These are phyloP conservation scores for Tolypocladium amazonense DNA, from an alignment of 2,329 filamentous ascomycete species.

Conservation along the genomic window DNA sequence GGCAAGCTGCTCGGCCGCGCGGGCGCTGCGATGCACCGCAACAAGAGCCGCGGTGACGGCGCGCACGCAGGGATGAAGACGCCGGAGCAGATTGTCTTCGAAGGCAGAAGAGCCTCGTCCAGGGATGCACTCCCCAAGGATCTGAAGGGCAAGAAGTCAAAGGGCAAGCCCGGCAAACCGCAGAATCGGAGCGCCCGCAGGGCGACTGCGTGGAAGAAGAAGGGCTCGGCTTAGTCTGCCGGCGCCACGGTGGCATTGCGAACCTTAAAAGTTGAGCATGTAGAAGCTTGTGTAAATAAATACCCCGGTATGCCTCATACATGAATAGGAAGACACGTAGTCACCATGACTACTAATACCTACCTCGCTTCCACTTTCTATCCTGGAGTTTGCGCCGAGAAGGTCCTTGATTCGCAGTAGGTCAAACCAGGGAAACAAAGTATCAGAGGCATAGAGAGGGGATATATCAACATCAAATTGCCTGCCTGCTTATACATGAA, in stretches of 20 bases:
- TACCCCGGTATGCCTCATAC: background rate
- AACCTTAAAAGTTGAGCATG: background rate
- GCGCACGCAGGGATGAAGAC: constrained; percentile 32
- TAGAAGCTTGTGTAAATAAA: background rate
- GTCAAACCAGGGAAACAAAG: background rate
- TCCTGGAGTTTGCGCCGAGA: background rate
- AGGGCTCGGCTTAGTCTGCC: constrained; percentile 11
- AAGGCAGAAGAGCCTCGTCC: constrained; percentile 63
- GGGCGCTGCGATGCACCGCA: constrained; percentile 41
- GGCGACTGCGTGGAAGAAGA: constrained; percentile 35
- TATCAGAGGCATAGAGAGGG: constrained; percentile 1
- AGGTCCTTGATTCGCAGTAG: background rate
- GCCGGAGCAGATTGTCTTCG: constrained; percentile 67
- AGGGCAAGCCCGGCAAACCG: constrained; percentile 28
- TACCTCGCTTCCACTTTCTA: background rate
- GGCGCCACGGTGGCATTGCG: background rate
- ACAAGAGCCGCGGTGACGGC: constrained; percentile 13
- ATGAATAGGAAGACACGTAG: background rate
- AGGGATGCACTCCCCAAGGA: constrained; percentile 55
- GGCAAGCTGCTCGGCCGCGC: constrained; percentile 63
- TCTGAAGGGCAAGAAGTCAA: constrained; percentile 46
- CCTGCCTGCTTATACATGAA: constrained; percentile 13
- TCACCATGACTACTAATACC: background rate
- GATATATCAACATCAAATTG: constrained; percentile 22
- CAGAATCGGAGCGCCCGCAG: constrained; percentile 27